Evolutionary conservation across 2,329 filamentous ascomycete species (phyloP).

Genomic region (Phoma sp.): DNA sequence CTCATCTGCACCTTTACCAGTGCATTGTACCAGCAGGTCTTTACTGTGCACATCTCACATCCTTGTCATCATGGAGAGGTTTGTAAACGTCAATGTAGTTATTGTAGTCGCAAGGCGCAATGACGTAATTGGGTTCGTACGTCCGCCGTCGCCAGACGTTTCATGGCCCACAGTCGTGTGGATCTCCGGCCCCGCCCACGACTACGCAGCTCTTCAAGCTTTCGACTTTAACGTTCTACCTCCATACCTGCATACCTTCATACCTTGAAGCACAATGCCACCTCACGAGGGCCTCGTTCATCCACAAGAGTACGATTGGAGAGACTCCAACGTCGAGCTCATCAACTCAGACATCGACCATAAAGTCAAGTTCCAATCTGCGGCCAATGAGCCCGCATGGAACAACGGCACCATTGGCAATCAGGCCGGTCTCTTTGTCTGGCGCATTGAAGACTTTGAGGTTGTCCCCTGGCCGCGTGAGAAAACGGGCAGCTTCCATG

Average conservation of each 20-base stretch:
- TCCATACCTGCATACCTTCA: neutral
- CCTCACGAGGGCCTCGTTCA: conserved; percentile 69
- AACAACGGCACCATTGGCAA: conserved; percentile 63
- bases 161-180: conserved; percentile 2
- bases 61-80: neutral
- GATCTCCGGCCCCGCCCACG: neutral
- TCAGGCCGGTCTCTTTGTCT: conserved; percentile 63
- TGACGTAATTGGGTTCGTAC: conserved; percentile 6
- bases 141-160: neutral
- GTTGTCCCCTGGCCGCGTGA: conserved; percentile 66
- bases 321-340: conserved; percentile 71
- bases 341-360: conserved; percentile 70
- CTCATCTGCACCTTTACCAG: too few species aligned
- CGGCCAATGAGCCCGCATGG: conserved; percentile 71
- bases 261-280: conserved; percentile 56
- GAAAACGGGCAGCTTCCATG: conserved; percentile 66
- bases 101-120: neutral
- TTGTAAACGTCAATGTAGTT: neutral
- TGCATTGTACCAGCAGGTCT: too few species aligned
- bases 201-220: neutral
- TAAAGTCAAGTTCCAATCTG: conserved; percentile 71
- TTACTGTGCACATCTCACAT: neutral
- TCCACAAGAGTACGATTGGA: conserved; percentile 69
- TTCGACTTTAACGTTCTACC: neutral
- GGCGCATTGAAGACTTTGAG: conserved; percentile 72